phyloP scores from a whole-genome alignment of 352 stramenopile species.

The Phytophthora constricta region DNA sequence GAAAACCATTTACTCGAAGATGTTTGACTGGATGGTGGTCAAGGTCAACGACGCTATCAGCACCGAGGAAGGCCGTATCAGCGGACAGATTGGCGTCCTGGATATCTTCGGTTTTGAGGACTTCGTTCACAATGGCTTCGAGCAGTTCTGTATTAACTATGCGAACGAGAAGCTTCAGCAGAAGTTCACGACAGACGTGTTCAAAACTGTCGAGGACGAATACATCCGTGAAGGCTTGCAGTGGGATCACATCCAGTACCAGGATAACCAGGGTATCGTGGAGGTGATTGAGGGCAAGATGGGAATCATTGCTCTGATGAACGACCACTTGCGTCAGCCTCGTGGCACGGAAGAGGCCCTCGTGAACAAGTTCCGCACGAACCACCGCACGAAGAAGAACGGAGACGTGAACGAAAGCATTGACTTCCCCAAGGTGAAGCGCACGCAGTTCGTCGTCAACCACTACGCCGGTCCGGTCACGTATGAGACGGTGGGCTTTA shows the following conservation, averaged over 20 bases:
- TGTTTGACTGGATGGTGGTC: slow-evolving; percentile 98
- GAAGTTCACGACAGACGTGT: slow-evolving; percentile 95
- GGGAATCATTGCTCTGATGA: slow-evolving; percentile 90
- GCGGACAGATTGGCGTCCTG: slow-evolving; percentile 94
- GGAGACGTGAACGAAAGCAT: slow-evolving; percentile 77
- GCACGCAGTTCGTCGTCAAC: slow-evolving; percentile 94
- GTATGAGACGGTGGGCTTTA: slow-evolving; percentile 95
- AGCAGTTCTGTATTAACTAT: slow-evolving; percentile 95
- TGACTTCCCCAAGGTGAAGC: slow-evolving; percentile 89
- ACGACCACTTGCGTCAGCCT: slow-evolving; percentile 86
- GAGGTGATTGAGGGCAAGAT: slow-evolving; percentile 95
- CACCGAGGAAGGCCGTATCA: slow-evolving; percentile 71
- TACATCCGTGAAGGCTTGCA: slow-evolving; percentile 97
- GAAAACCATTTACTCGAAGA: slow-evolving; percentile 97
- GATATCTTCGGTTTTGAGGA: slow-evolving; percentile 99
- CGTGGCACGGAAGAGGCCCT: slow-evolving; percentile 88
- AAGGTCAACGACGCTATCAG: slow-evolving; percentile 89
- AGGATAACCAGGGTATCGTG: slow-evolving; percentile 98
- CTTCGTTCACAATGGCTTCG: slow-evolving; percentile 94
- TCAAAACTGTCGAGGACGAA: slow-evolving; percentile 98
- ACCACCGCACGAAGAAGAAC: slow-evolving; percentile 78
- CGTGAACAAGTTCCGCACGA: slow-evolving; percentile 89
- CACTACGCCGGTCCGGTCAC: slow-evolving; percentile 96
- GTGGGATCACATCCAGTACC: slow-evolving; percentile 98
- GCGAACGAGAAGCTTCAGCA: slow-evolving; percentile 92